phyloP scores from a whole-genome alignment of 768 basidiomycete species.

The Lactifluus hygrophoroides region DNA sequence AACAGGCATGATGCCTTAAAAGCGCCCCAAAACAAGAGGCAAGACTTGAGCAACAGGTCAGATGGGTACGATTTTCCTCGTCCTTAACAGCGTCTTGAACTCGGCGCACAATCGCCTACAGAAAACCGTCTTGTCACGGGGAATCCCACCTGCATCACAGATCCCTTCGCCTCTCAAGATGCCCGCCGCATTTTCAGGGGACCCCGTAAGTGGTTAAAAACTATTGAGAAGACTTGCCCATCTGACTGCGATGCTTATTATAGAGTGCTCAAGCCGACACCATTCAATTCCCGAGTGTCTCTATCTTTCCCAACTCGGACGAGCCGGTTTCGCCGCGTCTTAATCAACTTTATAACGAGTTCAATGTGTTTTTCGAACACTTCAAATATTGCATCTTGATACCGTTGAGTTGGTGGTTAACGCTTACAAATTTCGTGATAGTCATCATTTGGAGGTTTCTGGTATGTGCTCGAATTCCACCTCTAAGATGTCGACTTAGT shows the following conservation, averaged over 20 bases:
- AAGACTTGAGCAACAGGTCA: not conserved
- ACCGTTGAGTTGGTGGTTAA: conserved; percentile 16
- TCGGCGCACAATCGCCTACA: conserved; percentile 8
- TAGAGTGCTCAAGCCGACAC: not conserved
- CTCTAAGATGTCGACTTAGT: not conserved
- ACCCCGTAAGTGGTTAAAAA: not conserved
- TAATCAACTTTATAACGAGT: not conserved
- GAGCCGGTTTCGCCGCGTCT: not conserved
- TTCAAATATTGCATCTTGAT: conserved; percentile 11
- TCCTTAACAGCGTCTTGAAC: conserved; percentile 15
- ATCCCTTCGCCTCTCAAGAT: not conserved
- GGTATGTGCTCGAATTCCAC: not conserved
- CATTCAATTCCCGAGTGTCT: not conserved
- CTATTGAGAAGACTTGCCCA: not conserved
- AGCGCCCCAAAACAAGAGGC: not conserved
- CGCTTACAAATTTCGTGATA: not conserved
- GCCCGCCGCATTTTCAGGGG: not conserved
- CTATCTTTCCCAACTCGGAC: not conserved
- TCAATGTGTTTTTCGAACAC: not conserved
- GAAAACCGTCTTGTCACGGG: not conserved
- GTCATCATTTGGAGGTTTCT: not conserved
- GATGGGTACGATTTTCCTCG: not conserved
- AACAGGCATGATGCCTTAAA: not conserved
- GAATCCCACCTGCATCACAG: not conserved
- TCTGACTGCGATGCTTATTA: not conserved